A percentile compares a stretch with the other conserved stretches of the same genome.
phyloP scores from a whole-genome alignment of 2,329 filamentous ascomycete species.

The Aspergillus hortae region DNA sequence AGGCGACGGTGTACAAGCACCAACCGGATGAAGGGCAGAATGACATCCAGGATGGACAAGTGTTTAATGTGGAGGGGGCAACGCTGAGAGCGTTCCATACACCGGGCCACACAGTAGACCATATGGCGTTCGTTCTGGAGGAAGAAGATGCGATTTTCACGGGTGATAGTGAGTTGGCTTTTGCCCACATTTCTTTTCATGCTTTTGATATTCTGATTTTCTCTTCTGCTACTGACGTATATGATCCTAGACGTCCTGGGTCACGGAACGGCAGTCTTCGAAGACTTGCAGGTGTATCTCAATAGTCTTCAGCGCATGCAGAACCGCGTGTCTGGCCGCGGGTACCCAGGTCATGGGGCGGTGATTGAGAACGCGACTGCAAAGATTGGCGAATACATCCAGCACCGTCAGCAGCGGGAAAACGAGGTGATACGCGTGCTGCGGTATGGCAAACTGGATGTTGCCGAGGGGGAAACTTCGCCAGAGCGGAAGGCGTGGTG shows the following conservation, averaged over 20 bases:
- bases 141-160: conserved; percentile 84
- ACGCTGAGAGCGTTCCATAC: conserved; percentile 65
- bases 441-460: conserved; percentile 38
- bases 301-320: conserved; percentile 67
- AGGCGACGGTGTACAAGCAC: conserved; percentile 64
- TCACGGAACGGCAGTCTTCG: conserved; percentile 81
- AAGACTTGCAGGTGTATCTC: conserved; percentile 69
- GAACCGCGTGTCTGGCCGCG: conserved; percentile 56
- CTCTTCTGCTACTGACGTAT: neutral
- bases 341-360: conserved; percentile 84
- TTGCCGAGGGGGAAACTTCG: conserved; percentile 28
- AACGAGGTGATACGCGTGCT: conserved; percentile 69
- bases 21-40: conserved; percentile 51
- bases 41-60: conserved; percentile 55
- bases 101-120: conserved; percentile 77
- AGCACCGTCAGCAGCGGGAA: conserved; percentile 75
- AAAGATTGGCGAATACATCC: conserved; percentile 78
- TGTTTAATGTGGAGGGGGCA: conserved; percentile 50
- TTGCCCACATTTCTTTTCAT: neutral
- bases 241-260: conserved; percentile 63
- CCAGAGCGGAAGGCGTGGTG: conserved; percentile 46
- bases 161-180: conserved; percentile 59
- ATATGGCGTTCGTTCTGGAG: conserved; percentile 72
- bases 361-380: conserved; percentile 68
- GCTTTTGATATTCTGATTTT: conserved; percentile 1